Base-by-base conservation (phyloP, 352 stramenopile species). In the Globisporangium nunn region DNA sequence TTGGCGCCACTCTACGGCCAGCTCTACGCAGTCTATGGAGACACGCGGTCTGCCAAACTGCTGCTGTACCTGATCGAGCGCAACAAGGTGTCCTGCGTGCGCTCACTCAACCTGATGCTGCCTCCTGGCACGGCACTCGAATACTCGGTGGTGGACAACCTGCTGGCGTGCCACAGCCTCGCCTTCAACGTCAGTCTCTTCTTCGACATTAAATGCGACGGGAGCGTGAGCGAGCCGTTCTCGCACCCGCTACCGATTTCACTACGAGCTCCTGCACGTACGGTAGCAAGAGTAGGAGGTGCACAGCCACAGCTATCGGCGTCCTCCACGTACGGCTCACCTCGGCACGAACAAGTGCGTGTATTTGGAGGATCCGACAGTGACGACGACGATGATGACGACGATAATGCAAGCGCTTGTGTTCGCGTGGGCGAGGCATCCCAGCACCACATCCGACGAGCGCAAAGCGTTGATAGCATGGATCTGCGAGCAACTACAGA, bases 91-190 rank as follows among this genome's bases (percentile, higher is more conserved):
- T 66, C 74, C 41, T 94, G 84, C 61, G 81, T 90, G 54, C 80
- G 76, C 11, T 88, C 84, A 41, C 62, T 92, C 7, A 78, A 88
- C 45, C 56, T 94, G 8, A 72, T 87, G 73, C 58, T 94, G 31
- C 78, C 82, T 0, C 67, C 73, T 0, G 72, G 72, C 15, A 85
- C 78, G 6, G 64, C 67, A 28, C 49, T 89, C 29, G 69, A 85
- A 56, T 88, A 77, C 59, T 94, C 84, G 4, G 79, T 91, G 6
- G 78, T 94, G 39, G 84, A 94, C 67, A 88, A 94, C 50, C 46
- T 94, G 49, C 74, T 94, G 5, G 79, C 89, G 5, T 91, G 77
- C 59, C 84, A 94, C 61, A 90, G 81, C 56, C 54, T 89, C 45
- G 78, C 88, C 56, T 92, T 89, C 56, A 86, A 81, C 40, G 84